Evolutionary conservation across 768 basidiomycete species (phyloP).

Genomic region (Termitomyces eurrhizus): DNA sequence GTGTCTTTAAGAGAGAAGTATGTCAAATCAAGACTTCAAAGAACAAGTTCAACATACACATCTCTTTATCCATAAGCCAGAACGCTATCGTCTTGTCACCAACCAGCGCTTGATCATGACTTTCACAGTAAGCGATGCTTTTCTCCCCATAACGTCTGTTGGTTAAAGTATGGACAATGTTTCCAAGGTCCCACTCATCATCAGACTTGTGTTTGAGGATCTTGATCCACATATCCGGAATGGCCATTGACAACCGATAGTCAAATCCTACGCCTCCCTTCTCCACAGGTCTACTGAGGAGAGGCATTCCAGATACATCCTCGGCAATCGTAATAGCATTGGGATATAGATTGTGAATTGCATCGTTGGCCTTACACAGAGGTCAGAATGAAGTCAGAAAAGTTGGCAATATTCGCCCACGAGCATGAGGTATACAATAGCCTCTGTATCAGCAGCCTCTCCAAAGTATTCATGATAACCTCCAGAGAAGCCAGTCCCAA

Average conservation of each 20-base stretch:
- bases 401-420: slow-evolving; percentile 43
- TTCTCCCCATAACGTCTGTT: slow-evolving; percentile 89
- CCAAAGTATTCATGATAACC: slow-evolving; percentile 99
- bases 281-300: slow-evolving; percentile 74
- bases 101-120: slow-evolving; percentile 96
- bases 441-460: slow-evolving; percentile 76
- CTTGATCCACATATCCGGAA: slow-evolving; percentile 99
- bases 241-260: slow-evolving; percentile 96
- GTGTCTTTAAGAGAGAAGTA: slow-evolving; percentile 52
- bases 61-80: slow-evolving; percentile 99
- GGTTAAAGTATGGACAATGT: slow-evolving; percentile 85
- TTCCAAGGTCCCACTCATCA: slow-evolving; percentile 81
- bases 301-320: slow-evolving; percentile 99
- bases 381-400: neutral
- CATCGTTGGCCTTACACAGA: slow-evolving; percentile 76
- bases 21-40: neutral
- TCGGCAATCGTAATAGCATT: slow-evolving; percentile 89
- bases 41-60: slow-evolving; percentile 66
- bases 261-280: slow-evolving; percentile 96
- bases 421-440: slow-evolving; percentile 94
- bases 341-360: slow-evolving; percentile 81
- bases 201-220: slow-evolving; percentile 89
- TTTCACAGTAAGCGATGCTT: slow-evolving; percentile 91
- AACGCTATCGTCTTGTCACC: slow-evolving; percentile 99
- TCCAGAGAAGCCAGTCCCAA: slow-evolving; percentile 95